These are phyloP conservation scores for Arctium lappa DNA, from an alignment of 129 eudicot species.

Conservation along the genomic window DNA sequence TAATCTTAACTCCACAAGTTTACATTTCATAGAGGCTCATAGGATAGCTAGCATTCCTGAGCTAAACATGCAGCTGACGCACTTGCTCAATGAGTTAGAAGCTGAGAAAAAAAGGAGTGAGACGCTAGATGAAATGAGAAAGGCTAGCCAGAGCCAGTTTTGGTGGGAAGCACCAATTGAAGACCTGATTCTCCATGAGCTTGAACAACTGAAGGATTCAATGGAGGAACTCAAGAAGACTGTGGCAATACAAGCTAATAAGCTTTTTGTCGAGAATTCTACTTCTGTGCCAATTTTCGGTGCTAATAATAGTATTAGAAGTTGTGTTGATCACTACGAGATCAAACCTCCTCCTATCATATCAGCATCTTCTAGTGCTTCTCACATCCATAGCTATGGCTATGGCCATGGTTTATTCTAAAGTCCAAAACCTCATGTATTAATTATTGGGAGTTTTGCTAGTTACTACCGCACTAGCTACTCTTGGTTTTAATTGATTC, in stretches of 20 bases:
- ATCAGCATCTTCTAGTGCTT: conserved; percentile 9
- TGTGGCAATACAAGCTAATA: conserved; percentile 31
- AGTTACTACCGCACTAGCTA: conserved; percentile 1
- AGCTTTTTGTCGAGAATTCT: conserved; percentile 26
- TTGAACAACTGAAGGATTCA: conserved; percentile 45
- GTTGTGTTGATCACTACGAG: conserved; percentile 29
- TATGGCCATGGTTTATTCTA: conserved; percentile 24
- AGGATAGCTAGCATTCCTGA: conserved; percentile 37
- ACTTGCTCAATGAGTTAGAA: conserved; percentile 45
- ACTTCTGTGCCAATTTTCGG: conserved; percentile 21
- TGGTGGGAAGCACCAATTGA: conserved; percentile 69
- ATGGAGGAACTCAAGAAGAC: conserved; percentile 56
- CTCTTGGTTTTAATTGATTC: conserved; percentile 2
- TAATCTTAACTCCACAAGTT: conserved; percentile 5
- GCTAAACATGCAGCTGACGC: conserved; percentile 44
- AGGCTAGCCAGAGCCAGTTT: conserved; percentile 38
- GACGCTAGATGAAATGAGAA: conserved; percentile 42
- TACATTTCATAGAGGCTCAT: conserved; percentile 43
- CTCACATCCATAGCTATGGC: conserved; percentile 27
- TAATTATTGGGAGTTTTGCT: neutral
- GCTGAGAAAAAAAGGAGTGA: conserved; percentile 49
- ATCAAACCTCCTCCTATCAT: conserved; percentile 21
- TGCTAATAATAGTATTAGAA: conserved; percentile 14
- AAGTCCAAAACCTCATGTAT: neutral
- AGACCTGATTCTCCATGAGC: conserved; percentile 36